phyloP scores from a whole-genome alignment of 2,329 filamentous ascomycete species.

The Rhynchosporium graminicola region DNA sequence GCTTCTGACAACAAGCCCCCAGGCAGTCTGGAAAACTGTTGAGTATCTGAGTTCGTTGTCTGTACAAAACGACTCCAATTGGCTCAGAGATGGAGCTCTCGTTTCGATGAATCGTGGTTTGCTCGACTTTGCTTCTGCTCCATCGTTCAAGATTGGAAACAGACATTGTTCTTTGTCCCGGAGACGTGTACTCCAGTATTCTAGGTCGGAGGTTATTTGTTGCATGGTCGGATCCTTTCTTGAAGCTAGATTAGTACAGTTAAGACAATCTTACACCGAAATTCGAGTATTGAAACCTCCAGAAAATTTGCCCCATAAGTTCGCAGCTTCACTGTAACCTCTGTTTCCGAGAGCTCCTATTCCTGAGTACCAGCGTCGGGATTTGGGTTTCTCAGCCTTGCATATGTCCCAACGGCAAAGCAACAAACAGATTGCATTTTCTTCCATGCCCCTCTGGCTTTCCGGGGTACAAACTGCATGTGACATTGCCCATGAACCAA shows the following conservation, averaged over 20 bases:
- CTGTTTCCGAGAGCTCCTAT: not conserved
- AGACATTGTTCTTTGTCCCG: slow-evolving; percentile 12
- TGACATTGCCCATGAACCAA: not conserved
- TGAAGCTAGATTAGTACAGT: not conserved
- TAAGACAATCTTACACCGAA: not conserved
- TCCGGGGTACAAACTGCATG: no score
- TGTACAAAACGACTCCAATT: slow-evolving; percentile 41
- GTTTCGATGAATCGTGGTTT: not conserved
- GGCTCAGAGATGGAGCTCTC: not conserved
- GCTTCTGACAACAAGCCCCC: slow-evolving; percentile 46
- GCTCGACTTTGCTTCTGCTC: not conserved
- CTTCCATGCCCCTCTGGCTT: not conserved
- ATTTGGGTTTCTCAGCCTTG: slow-evolving; percentile 6
- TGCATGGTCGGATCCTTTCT: not conserved
- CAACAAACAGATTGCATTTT: not conserved
- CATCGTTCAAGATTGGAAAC: slow-evolving; percentile 7
- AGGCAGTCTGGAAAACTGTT: slow-evolving; percentile 43
- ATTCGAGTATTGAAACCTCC: not conserved
- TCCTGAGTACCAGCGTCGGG: not conserved
- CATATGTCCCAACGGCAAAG: not conserved
- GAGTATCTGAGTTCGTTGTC: slow-evolving; percentile 41
- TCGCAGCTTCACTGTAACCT: not conserved
- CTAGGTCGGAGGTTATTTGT: not conserved
- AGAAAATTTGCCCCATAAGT: not conserved
- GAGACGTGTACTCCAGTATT: slow-evolving; percentile 9